Conservation (phyloP, 2,329 filamentous ascomycete species). For the Coniochaeta sp. region DNA sequence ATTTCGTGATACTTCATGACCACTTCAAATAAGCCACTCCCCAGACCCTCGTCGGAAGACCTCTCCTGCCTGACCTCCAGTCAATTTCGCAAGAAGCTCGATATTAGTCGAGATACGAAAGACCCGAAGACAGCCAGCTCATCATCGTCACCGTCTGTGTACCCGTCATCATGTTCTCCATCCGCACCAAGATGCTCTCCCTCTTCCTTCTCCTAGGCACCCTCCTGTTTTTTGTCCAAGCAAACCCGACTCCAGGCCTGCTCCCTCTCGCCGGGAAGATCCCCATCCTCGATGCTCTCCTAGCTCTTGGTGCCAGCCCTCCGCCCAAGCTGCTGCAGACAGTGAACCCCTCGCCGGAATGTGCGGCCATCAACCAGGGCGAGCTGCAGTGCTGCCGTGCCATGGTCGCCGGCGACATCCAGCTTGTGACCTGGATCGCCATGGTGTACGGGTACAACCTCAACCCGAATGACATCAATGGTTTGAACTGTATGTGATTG, state of each 20-base stretch:
- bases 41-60: neutral
- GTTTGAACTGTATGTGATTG: constrained; percentile 18
- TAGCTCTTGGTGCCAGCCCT: constrained; percentile 15
- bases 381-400: constrained; percentile 21
- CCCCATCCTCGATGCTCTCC: constrained; percentile 9
- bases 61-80: neutral
- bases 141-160: neutral
- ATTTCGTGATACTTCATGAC: neutral
- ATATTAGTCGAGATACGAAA: neutral
- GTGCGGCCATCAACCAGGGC: constrained; percentile 17
- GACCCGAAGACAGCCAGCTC: neutral
- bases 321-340: constrained; percentile 18
- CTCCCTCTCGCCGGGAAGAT: constrained; percentile 6
- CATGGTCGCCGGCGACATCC: constrained; percentile 17
- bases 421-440: constrained; percentile 20
- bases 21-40: neutral
- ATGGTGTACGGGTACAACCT: constrained; percentile 18
- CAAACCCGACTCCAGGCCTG: constrained; percentile 3
- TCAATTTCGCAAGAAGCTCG: neutral
- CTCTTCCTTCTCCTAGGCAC: neutral
- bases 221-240: neutral
- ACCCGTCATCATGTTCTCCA: neutral
- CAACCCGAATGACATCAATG: constrained; percentile 22
- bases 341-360: constrained; percentile 17
- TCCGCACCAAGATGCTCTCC: neutral